Evolutionary conservation across 1,284 basidiomycete species (phyloP).

Genomic region (Melampsora americana): DNA sequence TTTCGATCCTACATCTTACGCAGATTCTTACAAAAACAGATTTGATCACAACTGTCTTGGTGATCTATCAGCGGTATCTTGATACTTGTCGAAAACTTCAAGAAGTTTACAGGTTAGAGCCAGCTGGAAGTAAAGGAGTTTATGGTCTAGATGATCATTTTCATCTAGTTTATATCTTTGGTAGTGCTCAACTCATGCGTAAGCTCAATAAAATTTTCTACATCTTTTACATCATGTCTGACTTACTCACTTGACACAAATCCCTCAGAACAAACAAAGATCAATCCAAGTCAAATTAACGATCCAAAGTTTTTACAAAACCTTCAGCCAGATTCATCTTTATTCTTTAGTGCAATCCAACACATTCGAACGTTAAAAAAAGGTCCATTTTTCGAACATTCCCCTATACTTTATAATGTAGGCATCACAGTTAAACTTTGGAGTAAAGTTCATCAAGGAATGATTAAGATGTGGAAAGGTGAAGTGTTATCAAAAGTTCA

Average conservation of each 20-base stretch:
- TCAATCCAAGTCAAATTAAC: not conserved
- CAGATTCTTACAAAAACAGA: conserved; percentile 8
- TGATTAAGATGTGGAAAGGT: conserved; percentile 94
- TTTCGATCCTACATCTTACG: conserved; percentile 20
- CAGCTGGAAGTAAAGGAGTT: conserved; percentile 94
- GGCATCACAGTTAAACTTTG: conserved; percentile 79
- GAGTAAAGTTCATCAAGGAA: conserved; percentile 80
- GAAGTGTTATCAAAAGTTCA: conserved; percentile 95
- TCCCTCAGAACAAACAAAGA: conserved; percentile 10
- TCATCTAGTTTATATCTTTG: conserved; percentile 69
- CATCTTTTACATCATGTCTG: not conserved
- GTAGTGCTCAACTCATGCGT: conserved; percentile 76
- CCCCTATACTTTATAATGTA: conserved; percentile 79
- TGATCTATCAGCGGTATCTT: conserved; percentile 71
- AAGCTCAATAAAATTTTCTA: conserved; percentile 34
- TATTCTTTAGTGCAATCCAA: not conserved
- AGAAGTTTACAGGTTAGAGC: conserved; percentile 84
- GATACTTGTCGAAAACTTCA: conserved; percentile 80
- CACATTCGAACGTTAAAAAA: conserved; percentile 48
- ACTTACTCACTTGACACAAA: not conserved
- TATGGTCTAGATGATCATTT: conserved; percentile 95
- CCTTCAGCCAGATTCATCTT: conserved; percentile 62
- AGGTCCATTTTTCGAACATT: conserved; percentile 51
- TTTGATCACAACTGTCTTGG: conserved; percentile 52
- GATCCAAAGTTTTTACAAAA: conserved; percentile 10